These are phyloP conservation scores for Yamadazyma mexicana DNA, from an alignment of 1,139 yeast species.

Conservation along the genomic window DNA sequence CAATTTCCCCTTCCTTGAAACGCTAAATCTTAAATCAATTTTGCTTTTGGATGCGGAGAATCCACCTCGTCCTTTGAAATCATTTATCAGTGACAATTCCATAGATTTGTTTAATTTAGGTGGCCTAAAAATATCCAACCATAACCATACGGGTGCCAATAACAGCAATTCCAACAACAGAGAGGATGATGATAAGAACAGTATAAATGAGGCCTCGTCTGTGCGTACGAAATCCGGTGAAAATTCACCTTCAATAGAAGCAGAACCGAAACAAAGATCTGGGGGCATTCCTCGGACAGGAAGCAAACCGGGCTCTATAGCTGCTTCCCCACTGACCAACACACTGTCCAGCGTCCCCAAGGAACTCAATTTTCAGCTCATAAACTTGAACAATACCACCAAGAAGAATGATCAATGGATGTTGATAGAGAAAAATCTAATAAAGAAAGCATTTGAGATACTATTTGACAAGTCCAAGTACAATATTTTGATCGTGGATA, in stretches of 20 bases:
- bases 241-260: not conserved
- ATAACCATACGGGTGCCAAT: conserved; percentile 38
- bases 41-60: conserved; percentile 70
- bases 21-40: conserved; percentile 57
- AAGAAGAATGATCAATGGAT: conserved; percentile 62
- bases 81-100: conserved; percentile 44
- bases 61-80: conserved; percentile 55
- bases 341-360: not conserved
- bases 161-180: conserved; percentile 15
- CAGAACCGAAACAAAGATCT: conserved; percentile 5
- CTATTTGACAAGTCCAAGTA: conserved; percentile 64
- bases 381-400: conserved; percentile 15
- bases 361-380: conserved; percentile 13
- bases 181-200: conserved; percentile 16
- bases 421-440: conserved; percentile 61
- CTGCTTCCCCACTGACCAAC: not conserved
- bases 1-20: conserved; percentile 65
- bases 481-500: conserved; percentile 74
- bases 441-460: conserved; percentile 57
- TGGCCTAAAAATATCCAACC: conserved; percentile 43
- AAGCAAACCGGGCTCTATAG: conserved; percentile 3
- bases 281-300: conserved; percentile 5
- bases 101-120: conserved; percentile 49
- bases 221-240: conserved; percentile 4
- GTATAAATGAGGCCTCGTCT: conserved; percentile 4